Base-by-base conservation (phyloP, 495 filamentous ascomycete genomes). In the Cryomyces antarcticus region DNA sequence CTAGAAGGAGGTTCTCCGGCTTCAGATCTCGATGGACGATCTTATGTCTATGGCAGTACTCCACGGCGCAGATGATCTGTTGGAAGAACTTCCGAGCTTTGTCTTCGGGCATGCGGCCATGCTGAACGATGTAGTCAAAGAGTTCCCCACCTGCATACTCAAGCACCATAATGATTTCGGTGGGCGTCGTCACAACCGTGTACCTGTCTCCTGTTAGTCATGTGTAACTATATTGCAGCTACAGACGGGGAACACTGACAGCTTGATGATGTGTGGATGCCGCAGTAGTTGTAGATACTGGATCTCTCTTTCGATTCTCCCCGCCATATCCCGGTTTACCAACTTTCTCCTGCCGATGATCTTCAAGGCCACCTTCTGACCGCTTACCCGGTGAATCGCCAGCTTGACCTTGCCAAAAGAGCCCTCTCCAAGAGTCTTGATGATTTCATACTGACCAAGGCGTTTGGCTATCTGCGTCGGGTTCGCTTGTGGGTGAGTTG, bases 381-480 rank as follows among this genome's bases (percentile, higher is more conserved):
- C 80, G 53, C 80, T 94, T 38, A 83, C 75, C 50, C 81, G 74
- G 55, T 97, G 89, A 31, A 84, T 77, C 3, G 89, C 89, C 48
- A 96, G 73, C 67, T 96, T 96, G 54, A 97, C 89, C 67, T 97
- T 97, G 39, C 89, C 89, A 59, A 97, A 97, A 6, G 82, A 92
- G 7, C 89, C 89, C 64, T 97, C 89, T 28, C 89, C 89, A 5
- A 97, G 71, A 3, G 89, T 93, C 61, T 77, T 81, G 46, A 93
- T 66, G 42, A 94, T 78, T 47, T 78, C 76, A 62, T 96, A 97
- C 49, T 85, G 80, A 38, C 87, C 87, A 47, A 96, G 73, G 43
- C 87, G 75, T 62, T 86, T 75, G 59, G 82, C 77, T 49, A 73
- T 65, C 47, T 62, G 62, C 13, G 50, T 48, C 41, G 48, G 49